Conservation (phyloP, 2,329 filamentous ascomycete species). For the Aureobasidium vineae region DNA sequence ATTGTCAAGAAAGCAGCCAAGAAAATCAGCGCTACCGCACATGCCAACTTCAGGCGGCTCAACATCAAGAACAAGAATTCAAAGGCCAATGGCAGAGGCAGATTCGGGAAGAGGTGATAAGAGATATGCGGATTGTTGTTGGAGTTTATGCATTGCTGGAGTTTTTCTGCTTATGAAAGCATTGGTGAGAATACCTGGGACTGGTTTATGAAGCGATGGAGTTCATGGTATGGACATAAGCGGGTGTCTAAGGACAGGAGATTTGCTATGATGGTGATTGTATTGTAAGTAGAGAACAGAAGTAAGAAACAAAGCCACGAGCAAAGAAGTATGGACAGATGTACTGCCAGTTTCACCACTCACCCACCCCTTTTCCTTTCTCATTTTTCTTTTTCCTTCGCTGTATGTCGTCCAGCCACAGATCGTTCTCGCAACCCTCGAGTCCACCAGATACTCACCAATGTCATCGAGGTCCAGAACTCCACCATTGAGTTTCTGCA, state of each 20-base stretch:
- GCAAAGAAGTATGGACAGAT: not conserved
- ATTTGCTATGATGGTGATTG: not conserved
- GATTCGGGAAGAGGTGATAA: constrained; percentile 37
- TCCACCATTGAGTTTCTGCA: not conserved
- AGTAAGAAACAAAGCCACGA: not conserved
- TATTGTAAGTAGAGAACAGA: constrained; percentile 1
- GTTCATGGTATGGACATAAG: not conserved
- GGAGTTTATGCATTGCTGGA: constrained; percentile 16
- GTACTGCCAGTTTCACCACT: not conserved
- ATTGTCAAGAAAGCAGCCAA: constrained; percentile 41
- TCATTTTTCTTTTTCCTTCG: not conserved
- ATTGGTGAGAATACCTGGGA: constrained; percentile 1
- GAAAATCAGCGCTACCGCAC: constrained; percentile 48
- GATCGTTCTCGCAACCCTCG: too few species aligned
- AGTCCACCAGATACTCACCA: too few species aligned
- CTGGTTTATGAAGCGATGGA: not conserved
- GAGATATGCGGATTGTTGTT: not conserved
- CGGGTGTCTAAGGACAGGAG: not conserved
- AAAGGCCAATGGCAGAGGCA: constrained; percentile 45
- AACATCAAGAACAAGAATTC: constrained; percentile 53
- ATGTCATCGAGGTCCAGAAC: too few species aligned
- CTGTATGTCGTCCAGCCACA: not conserved
- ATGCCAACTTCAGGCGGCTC: constrained; percentile 50
- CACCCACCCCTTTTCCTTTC: not conserved
- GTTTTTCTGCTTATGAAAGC: not conserved